Conservation (phyloP, 495 filamentous ascomycete species). For the Neurospora sublineolata region DNA sequence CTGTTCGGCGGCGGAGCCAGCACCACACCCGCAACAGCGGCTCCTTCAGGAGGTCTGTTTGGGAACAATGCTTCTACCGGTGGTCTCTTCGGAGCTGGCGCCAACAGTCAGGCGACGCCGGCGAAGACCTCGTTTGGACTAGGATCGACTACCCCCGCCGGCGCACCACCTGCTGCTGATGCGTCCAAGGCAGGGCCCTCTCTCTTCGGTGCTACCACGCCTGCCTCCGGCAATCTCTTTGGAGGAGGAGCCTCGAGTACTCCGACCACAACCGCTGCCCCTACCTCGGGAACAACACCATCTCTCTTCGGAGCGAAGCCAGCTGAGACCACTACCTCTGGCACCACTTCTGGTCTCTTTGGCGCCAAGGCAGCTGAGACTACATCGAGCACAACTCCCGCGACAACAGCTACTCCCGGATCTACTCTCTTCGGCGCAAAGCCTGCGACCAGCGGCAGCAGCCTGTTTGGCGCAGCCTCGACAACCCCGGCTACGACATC, state of each 20-base stretch:
- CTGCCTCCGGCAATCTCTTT: not conserved
- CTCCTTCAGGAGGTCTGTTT: slow-evolving; percentile 17
- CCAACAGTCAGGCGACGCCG: slow-evolving; percentile 2
- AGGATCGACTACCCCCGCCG: slow-evolving; percentile 1
- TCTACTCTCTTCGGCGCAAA: not conserved
- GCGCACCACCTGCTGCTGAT: not conserved
- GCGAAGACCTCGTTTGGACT: slow-evolving; percentile 25
- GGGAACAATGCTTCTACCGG: slow-evolving; percentile 19
- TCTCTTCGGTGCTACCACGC: not conserved
- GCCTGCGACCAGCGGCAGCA: not conserved
- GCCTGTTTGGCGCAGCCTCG: not conserved
- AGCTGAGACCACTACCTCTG: not conserved
- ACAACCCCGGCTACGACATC: slow-evolving; percentile 14
- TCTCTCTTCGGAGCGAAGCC: slow-evolving; percentile 3
- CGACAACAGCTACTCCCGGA: not conserved
- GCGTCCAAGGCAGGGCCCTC: slow-evolving; percentile 13
- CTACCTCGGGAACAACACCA: slow-evolving; percentile 1
- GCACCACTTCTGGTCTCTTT: slow-evolving; percentile 1
- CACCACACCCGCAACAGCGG: not conserved
- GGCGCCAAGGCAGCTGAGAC: not conserved
- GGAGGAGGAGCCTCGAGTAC: not conserved
- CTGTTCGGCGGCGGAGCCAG: not conserved
- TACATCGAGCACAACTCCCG: not conserved
- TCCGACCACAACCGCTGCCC: not conserved
- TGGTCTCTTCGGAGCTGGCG: not conserved